phyloP scores from a whole-genome alignment of 331 rosid genomes.

The Quercus tomentella region DNA sequence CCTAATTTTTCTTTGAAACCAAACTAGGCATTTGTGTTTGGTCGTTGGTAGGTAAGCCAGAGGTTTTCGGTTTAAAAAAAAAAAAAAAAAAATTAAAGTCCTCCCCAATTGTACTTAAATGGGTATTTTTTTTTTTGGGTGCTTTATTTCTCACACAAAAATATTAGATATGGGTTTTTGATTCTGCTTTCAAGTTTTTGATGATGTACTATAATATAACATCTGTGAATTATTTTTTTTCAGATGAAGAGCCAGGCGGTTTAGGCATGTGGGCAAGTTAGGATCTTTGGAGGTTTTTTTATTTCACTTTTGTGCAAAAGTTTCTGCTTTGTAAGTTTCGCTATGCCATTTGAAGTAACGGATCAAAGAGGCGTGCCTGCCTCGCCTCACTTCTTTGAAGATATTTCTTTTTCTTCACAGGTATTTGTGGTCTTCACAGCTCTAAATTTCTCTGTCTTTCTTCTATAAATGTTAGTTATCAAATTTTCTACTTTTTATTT shows the following conservation, averaged over 20 bases:
- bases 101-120: not conserved
- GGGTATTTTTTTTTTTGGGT: not conserved
- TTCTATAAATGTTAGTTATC: too few species aligned
- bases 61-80: conserved; percentile 17
- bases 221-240: conserved; percentile 2
- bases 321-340: conserved; percentile 32
- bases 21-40: conserved; percentile 41
- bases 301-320: conserved; percentile 10
- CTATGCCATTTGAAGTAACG: conserved; percentile 73
- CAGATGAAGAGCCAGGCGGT: conserved; percentile 23
- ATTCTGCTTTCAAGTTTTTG: not conserved
- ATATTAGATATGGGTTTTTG: not conserved
- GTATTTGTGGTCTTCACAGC: conserved; percentile 21
- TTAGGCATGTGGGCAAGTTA: conserved; percentile 24
- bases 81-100: not conserved
- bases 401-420: conserved; percentile 52
- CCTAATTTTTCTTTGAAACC: conserved; percentile 30
- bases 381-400: conserved; percentile 56
- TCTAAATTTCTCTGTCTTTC: too few species aligned
- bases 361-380: conserved; percentile 63
- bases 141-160: not conserved
- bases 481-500: not conserved
- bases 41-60: conserved; percentile 59
- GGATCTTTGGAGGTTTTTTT: conserved; percentile 16
- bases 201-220: not conserved